phyloP scores from a whole-genome alignment of 805 yeast species.

The Candida pini region DNA sequence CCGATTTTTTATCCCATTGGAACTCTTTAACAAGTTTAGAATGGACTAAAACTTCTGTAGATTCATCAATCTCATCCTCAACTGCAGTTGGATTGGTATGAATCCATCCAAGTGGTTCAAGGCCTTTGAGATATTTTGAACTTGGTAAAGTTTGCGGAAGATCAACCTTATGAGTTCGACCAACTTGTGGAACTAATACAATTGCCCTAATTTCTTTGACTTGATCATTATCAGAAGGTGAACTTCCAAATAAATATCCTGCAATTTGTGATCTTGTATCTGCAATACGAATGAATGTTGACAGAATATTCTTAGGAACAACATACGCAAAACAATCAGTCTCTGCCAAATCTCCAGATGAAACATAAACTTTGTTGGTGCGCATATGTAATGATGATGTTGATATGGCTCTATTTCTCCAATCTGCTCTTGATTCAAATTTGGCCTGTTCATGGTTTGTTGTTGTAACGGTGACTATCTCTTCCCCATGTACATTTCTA shows the following conservation, averaged over 20 bases:
- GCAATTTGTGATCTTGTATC: constrained; percentile 81
- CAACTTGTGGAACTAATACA: constrained; percentile 84
- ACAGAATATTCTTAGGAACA: constrained; percentile 75
- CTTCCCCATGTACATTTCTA: constrained; percentile 92
- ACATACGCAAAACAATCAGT: constrained; percentile 62
- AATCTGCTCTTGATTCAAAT: constrained; percentile 80
- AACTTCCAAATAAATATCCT: constrained; percentile 72
- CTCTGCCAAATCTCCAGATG: constrained; percentile 52
- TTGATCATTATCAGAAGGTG: constrained; percentile 64
- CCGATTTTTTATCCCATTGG: constrained; percentile 38
- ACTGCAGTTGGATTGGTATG: constrained; percentile 76
- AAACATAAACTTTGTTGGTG: constrained; percentile 66
- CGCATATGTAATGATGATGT: constrained; percentile 68
- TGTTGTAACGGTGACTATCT: constrained; percentile 90
- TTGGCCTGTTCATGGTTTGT: constrained; percentile 79
- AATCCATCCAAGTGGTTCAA: constrained; percentile 90
- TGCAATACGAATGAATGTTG: constrained; percentile 71
- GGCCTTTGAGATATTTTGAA: constrained; percentile 39
- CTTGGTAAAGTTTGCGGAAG: constrained; percentile 46
- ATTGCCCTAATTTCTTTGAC: constrained; percentile 75
- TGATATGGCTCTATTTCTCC: constrained; percentile 86
- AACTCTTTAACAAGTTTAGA: constrained; percentile 34
- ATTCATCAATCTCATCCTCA: constrained; percentile 45
- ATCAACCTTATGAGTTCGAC: constrained; percentile 60
- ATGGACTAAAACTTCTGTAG: constrained; percentile 66